These are phyloP conservation scores for Morella rubra DNA, from an alignment of 306 rosid species.

Conservation along the genomic window DNA sequence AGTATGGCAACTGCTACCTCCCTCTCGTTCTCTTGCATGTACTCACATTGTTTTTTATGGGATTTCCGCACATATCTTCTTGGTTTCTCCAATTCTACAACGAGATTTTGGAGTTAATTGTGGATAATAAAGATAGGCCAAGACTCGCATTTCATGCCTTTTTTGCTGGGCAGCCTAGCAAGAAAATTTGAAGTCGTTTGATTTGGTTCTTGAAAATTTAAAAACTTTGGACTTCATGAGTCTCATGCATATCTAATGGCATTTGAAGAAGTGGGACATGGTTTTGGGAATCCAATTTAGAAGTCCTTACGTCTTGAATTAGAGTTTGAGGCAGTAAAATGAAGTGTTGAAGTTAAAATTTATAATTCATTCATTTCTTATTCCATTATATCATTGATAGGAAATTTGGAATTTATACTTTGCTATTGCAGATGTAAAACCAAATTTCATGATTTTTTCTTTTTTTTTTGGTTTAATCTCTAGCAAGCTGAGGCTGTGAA, in stretches of 20 bases:
- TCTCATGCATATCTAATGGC: neutral
- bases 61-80: neutral
- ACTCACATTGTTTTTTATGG: neutral
- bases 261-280: neutral
- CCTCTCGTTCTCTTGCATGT: neutral
- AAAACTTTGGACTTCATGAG: neutral
- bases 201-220: neutral
- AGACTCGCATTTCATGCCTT: neutral
- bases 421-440: neutral
- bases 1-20: slow-evolving; percentile 35
- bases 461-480: slow-evolving; percentile 1
- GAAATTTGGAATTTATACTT: neutral
- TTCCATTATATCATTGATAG: neutral
- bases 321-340: neutral
- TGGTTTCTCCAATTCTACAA: no score
- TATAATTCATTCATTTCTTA: neutral
- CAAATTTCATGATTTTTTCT: neutral
- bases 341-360: neutral
- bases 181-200: neutral
- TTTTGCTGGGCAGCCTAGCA: neutral
- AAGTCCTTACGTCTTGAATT: neutral
- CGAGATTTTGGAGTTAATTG: neutral
- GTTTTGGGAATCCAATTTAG: neutral
- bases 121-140: neutral
- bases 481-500: slow-evolving; percentile 77